Base-by-base conservation (phyloP, 2,329 filamentous ascomycete genomes). In the Chalaropsis thielavioides region DNA sequence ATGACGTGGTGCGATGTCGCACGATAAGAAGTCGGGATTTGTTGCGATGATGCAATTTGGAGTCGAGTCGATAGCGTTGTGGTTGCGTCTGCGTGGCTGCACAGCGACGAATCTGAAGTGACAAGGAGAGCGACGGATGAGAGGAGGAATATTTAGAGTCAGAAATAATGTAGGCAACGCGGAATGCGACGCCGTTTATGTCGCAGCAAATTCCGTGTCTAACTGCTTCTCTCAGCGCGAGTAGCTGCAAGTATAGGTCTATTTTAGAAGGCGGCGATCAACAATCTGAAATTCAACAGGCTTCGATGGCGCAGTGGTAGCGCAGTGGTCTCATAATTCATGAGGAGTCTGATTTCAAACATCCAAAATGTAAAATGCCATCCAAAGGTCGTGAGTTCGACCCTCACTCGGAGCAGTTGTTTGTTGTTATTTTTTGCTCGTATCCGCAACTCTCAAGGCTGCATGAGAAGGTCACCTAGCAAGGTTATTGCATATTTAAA, bases 321-420 rank as follows among this genome's bases (percentile, higher is more conserved):
- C 65, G 65, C 65, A 67, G 65, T 67, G 65, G 65, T 67, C 65
- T 67, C 62, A 67, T 67, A 61, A 67, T 64, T 67, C 65, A 67
- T 67, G 65, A 67, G 65, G 62, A 64, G 65, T 62, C 65, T 64
- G 64, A 66, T 68, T 65, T 67, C 64, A 64, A 64, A 64, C 35
- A 38, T 43, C 56, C 62, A 31, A n/a, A 64, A 56, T 67, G 61
- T 62, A 64, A 60, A 60, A 63, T 66, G 61, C 64, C 60, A 68
- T 68, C 67, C 65, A 66, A 68, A 68, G 67, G 64, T 68, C 67
- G 64, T 67, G 67, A 67, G 67, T 68, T 68, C 67, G 67, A 68
- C 64, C 67, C 67, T 68, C 65, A 67, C 64, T 66, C 62, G 64
- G 67, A 66, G 63, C 67, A 68, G 15, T 19, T n/a, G 3, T 38